Conservation (phyloP, 768 basidiomycete genomes). For the Psilocybe azurescens region DNA sequence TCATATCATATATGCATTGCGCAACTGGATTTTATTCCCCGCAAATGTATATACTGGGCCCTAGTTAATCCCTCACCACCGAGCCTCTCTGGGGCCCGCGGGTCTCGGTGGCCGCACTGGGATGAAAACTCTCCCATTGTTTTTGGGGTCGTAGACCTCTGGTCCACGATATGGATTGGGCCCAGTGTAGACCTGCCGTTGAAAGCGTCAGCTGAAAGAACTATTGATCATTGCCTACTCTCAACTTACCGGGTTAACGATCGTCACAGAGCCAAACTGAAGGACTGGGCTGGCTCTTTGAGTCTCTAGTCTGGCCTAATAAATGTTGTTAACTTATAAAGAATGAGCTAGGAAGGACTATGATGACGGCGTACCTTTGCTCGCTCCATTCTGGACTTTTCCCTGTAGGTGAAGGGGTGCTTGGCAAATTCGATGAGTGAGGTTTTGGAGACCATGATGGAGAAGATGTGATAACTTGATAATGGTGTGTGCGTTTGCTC, state of each 20-base stretch:
- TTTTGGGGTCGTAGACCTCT: not conserved
- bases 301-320: not conserved
- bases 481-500: too few species aligned
- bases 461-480: not conserved
- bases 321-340: not conserved
- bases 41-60: not conserved
- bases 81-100: not conserved
- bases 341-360: too few species aligned
- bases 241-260: too few species aligned
- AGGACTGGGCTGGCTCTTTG: slow-evolving; percentile 11
- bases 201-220: not conserved
- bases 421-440: not conserved
- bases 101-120: not conserved
- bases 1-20: not conserved
- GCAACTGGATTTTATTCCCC: not conserved
- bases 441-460: not conserved
- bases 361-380: not conserved
- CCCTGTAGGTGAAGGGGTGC: slow-evolving; percentile 1
- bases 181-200: not conserved
- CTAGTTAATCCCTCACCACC: too few species aligned
- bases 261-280: slow-evolving; percentile 10
- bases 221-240: too few species aligned
- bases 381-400: not conserved
- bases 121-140: not conserved
- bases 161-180: slow-evolving; percentile 5